Percentiles rank a stretch among this genome's conserved stretches.
Conservation (phyloP, 805 yeast genomes). For the Starmerella geochares region DNA sequence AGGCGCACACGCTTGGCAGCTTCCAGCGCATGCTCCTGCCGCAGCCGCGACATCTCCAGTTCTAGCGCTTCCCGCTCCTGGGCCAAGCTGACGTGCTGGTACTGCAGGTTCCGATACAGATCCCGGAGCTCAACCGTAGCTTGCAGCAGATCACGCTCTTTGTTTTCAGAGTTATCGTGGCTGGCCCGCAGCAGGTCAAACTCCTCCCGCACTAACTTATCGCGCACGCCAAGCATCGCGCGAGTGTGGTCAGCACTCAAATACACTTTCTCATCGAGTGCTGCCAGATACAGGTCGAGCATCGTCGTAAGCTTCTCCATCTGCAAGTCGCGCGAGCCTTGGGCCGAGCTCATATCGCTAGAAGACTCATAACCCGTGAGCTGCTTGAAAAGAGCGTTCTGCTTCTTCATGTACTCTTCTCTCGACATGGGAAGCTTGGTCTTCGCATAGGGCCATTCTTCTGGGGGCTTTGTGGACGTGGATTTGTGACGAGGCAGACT, state of each 20-base stretch:
- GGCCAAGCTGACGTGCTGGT: slow-evolving; percentile 13
- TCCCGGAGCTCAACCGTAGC: slow-evolving; percentile 15
- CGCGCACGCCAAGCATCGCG: slow-evolving; percentile 19
- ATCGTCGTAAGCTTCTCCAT: slow-evolving; percentile 18
- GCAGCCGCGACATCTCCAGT: slow-evolving; percentile 15
- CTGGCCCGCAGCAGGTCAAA: slow-evolving; percentile 11
- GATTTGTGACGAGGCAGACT: background rate
- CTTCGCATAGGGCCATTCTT: slow-evolving; percentile 7
- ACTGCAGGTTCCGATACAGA: slow-evolving; percentile 16
- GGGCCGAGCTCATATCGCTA: slow-evolving; percentile 11
- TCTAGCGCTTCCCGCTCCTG: slow-evolving; percentile 21
- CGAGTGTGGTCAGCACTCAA: slow-evolving; percentile 24
- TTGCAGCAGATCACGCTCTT: background rate
- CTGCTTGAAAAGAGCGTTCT: slow-evolving; percentile 26
- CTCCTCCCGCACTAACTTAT: slow-evolving; percentile 14
- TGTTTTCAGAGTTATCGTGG: background rate
- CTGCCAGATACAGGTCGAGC: slow-evolving; percentile 26
- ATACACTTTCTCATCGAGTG: slow-evolving; percentile 26
- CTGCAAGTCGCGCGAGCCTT: slow-evolving; percentile 10
- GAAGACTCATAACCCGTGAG: slow-evolving; percentile 22
- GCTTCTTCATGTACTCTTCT: slow-evolving; percentile 25
- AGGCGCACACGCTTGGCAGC: slow-evolving; percentile 17
- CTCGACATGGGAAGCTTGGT: slow-evolving; percentile 20
- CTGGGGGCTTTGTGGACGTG: slow-evolving; percentile 11
- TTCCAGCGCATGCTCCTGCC: slow-evolving; percentile 22